phyloP scores from a whole-genome alignment of 345 rosid species.

The Leavenworthia alabamica region DNA sequence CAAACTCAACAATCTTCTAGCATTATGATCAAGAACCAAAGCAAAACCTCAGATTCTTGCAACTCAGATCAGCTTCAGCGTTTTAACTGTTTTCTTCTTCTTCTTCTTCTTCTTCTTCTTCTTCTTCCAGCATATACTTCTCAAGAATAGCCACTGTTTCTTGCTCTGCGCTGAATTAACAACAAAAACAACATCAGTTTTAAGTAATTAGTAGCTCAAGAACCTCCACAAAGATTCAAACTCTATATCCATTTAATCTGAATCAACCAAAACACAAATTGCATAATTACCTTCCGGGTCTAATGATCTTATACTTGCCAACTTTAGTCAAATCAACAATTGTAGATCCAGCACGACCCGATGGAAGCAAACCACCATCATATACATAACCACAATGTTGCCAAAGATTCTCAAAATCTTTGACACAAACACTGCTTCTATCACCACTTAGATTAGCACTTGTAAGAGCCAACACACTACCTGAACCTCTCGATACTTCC shows the following conservation, averaged over 20 bases:
- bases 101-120: too few species aligned
- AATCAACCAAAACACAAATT: not conserved
- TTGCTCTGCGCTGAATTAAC: constrained; percentile 51
- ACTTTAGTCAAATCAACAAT: constrained; percentile 61
- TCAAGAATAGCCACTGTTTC: constrained; percentile 51
- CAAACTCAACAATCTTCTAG: constrained; percentile 3
- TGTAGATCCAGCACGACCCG: constrained; percentile 89
- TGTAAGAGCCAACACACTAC: constrained; percentile 81
- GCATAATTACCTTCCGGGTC: constrained; percentile 81
- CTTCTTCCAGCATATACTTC: constrained; percentile 45
- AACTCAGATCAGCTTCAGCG: constrained; percentile 1
- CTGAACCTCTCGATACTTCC: constrained; percentile 55
- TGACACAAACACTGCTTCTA: constrained; percentile 67
- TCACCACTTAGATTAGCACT: constrained; percentile 89
- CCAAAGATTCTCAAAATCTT: constrained; percentile 79
- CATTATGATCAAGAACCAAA: constrained; percentile 1
- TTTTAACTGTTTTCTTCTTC: too few species aligned
- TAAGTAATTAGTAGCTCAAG: not conserved
- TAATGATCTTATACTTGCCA: constrained; percentile 68
- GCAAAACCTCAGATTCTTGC: not conserved
- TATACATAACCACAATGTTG: constrained; percentile 73
- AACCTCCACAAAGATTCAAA: not conserved
- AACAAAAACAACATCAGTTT: not conserved
- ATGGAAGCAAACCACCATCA: constrained; percentile 74
- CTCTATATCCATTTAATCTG: not conserved